These are phyloP conservation scores for Leccinum fuscescens DNA, from an alignment of 1,284 basidiomycete species.

Conservation along the genomic window DNA sequence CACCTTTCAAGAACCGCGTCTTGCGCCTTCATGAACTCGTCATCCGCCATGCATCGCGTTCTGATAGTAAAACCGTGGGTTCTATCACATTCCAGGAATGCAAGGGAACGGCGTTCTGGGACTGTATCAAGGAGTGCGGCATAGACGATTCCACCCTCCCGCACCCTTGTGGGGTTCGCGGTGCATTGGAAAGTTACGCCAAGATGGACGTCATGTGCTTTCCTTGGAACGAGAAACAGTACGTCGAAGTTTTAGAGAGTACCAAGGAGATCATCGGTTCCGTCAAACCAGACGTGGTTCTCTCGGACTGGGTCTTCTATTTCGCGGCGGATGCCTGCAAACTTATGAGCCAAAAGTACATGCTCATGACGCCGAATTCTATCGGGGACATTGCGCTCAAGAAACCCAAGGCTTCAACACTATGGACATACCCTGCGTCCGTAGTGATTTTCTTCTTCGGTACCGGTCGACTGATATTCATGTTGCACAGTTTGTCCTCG, in stretches of 20 bases:
- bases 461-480: neutral
- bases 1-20: too few relatives aligned
- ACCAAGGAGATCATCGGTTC: conserved; percentile 3
- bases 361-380: conserved; percentile 1
- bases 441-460: neutral
- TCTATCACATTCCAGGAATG: conserved; percentile 3
- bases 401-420: neutral
- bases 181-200: conserved; percentile 4
- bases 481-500: neutral
- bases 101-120: conserved; percentile 1
- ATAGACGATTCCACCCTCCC: neutral
- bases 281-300: conserved; percentile 4
- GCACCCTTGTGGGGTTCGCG: conserved; percentile 3
- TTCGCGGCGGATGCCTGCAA: conserved; percentile 10
- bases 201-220: neutral
- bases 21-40: conserved; percentile 8
- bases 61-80: neutral
- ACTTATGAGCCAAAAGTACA: conserved; percentile 3
- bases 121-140: neutral
- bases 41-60: conserved; percentile 2
- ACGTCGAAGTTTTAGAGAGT: neutral
- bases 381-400: neutral
- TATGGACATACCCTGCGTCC: conserved; percentile 14
- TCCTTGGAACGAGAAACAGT: conserved; percentile 1
- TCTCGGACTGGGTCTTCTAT: neutral